A percentile compares a stretch with the other conserved stretches of the same genome.
phyloP scores from a whole-genome alignment of 148 eudicot genomes.

The Vaccinium darrowii region DNA sequence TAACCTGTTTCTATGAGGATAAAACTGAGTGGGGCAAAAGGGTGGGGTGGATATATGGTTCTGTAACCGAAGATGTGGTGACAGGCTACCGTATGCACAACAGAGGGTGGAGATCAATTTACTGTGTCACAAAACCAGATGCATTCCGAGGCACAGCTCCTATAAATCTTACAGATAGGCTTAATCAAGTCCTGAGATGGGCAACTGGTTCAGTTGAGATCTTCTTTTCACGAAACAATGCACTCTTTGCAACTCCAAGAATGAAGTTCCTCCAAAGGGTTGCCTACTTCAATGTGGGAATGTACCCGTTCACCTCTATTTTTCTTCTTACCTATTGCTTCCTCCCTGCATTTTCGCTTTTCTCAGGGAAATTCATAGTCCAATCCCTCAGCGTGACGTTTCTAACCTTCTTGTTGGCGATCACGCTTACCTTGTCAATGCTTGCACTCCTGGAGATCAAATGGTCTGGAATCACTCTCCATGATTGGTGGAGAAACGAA shows the following conservation, averaged over 20 bases:
- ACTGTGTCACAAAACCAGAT: constrained; percentile 87
- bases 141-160: constrained; percentile 97
- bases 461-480: constrained; percentile 94
- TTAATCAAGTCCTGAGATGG: constrained; percentile 92
- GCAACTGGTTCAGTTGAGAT: constrained; percentile 98
- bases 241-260: constrained; percentile 68
- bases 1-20: constrained; percentile 92
- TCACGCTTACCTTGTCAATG: constrained; percentile 74
- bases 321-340: constrained; percentile 83
- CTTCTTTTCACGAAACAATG: constrained; percentile 88
- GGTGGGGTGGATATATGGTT: constrained; percentile 97
- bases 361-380: constrained; percentile 92
- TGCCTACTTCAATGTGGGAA: constrained; percentile 88
- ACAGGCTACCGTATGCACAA: constrained; percentile 97
- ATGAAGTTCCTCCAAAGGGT: constrained; percentile 88
- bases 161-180: constrained; percentile 88
- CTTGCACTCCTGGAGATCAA: constrained; percentile 77
- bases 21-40: constrained; percentile 96
- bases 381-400: constrained; percentile 67
- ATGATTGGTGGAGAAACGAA: constrained; percentile 99
- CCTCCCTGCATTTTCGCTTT: constrained; percentile 84
- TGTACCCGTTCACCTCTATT: constrained; percentile 88
- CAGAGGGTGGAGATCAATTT: constrained; percentile 94
- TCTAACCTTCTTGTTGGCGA: constrained; percentile 58
- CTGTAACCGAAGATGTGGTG: constrained; percentile 94